Evolutionary conservation across 306 rosid species (phyloP).

Genomic region (Pterocarpus macrocarpus): DNA sequence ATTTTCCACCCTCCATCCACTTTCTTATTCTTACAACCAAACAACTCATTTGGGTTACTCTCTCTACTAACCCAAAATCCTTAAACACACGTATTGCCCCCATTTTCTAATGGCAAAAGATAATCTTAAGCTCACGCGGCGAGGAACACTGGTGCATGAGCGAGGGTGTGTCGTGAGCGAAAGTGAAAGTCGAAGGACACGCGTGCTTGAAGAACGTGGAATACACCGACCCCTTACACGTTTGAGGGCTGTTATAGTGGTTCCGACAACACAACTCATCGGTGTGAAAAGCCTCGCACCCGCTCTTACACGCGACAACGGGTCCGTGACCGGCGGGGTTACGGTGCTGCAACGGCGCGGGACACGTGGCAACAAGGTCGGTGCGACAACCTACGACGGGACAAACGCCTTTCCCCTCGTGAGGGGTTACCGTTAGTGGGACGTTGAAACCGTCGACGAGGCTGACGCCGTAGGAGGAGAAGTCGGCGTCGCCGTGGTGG

Average conservation of each 20-base stretch:
- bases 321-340: conserved; percentile 52
- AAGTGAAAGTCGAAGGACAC: conserved; percentile 78
- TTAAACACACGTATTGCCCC: too few species aligned
- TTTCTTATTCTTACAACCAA: too few species aligned
- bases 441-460: conserved; percentile 92
- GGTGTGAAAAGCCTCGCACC: conserved; percentile 73
- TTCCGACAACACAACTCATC: conserved; percentile 85
- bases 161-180: conserved; percentile 78
- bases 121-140: conserved; percentile 90
- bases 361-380: conserved; percentile 76
- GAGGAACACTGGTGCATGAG: conserved; percentile 90
- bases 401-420: conserved; percentile 87
- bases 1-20: neutral
- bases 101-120: conserved; percentile 74
- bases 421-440: conserved; percentile 83
- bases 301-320: conserved; percentile 90
- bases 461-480: conserved; percentile 85
- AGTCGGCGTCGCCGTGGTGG: conserved; percentile 75
- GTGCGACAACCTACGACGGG: conserved; percentile 82
- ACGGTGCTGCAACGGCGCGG: conserved; percentile 59
- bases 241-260: conserved; percentile 69
- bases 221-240: conserved; percentile 61
- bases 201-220: conserved; percentile 76
- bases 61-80: conserved; percentile 18
- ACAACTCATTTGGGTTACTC: conserved; percentile 26